Conservation (phyloP, 139 green algal species). For the Nannochloris sp. region DNA sequence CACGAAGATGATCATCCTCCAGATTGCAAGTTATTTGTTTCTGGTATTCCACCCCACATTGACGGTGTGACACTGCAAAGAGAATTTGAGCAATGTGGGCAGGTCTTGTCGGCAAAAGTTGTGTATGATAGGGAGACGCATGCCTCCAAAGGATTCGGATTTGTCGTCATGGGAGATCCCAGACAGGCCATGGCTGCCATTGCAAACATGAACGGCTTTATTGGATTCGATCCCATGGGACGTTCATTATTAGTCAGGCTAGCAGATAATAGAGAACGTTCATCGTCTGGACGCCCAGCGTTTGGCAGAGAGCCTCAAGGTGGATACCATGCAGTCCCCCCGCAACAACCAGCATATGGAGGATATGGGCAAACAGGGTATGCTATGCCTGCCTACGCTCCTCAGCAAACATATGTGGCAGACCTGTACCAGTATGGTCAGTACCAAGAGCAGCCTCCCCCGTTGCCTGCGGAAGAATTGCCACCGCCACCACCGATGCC, state of each 20-base stretch:
- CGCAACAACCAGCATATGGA: not conserved
- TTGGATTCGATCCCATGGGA: slow-evolving; percentile 6
- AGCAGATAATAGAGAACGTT: slow-evolving; percentile 6
- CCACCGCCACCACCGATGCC: not conserved
- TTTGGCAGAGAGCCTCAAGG: not conserved
- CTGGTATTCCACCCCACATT: slow-evolving; percentile 16
- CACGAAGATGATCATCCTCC: slow-evolving; percentile 18
- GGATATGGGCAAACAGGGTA: not conserved
- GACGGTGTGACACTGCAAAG: slow-evolving; percentile 16
- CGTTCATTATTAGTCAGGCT: slow-evolving; percentile 18
- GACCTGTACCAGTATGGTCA: slow-evolving; percentile 8
- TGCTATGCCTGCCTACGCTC: not conserved
- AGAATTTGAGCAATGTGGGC: slow-evolving; percentile 31
- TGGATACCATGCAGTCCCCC: not conserved
- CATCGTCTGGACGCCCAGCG: not conserved
- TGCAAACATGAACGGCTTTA: slow-evolving; percentile 19
- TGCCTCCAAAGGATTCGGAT: slow-evolving; percentile 43
- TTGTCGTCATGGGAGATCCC: slow-evolving; percentile 40
- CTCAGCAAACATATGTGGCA: slow-evolving; percentile 1
- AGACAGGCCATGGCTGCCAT: slow-evolving; percentile 17
- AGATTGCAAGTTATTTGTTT: slow-evolving; percentile 34
- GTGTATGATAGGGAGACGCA: slow-evolving; percentile 45
- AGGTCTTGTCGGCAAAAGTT: slow-evolving; percentile 29
- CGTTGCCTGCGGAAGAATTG: not conserved
- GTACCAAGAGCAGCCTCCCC: not conserved